phyloP scores from a whole-genome alignment of 2,329 filamentous ascomycete genomes.

The Paramyrothecium sp. region DNA sequence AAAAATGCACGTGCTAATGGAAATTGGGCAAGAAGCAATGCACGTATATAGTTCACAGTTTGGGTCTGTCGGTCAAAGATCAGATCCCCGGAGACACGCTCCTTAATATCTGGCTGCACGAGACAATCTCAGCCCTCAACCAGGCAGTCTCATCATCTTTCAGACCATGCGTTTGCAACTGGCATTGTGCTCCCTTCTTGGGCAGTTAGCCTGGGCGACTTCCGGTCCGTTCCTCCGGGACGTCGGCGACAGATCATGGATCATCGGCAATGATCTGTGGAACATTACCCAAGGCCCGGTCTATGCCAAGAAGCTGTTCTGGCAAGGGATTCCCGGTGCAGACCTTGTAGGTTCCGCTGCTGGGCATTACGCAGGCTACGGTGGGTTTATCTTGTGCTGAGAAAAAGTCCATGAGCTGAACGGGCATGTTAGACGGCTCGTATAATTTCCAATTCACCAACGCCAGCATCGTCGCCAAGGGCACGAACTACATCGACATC shows the following conservation, averaged over 20 bases:
- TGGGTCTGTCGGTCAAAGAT: too few species aligned
- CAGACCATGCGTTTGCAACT: neutral
- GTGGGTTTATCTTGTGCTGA: neutral
- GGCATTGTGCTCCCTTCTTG: neutral
- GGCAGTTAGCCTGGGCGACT: neutral
- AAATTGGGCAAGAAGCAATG: too few species aligned
- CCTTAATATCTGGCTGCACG: neutral
- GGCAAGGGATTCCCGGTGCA: conserved; percentile 8
- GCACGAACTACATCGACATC: conserved; percentile 6
- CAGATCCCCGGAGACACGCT: neutral
- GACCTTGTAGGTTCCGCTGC: conserved; percentile 8
- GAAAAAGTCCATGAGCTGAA: neutral
- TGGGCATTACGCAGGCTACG: conserved; percentile 11
- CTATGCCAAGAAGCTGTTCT: conserved; percentile 10
- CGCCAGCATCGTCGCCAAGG: conserved; percentile 5
- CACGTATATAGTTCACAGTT: too few species aligned
- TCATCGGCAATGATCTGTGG: conserved; percentile 11
- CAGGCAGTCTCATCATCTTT: neutral
- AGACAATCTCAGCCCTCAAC: neutral
- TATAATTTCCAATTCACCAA: conserved; percentile 7
- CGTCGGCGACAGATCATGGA: conserved; percentile 7
- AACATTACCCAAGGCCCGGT: conserved; percentile 10
- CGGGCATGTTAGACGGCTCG: conserved; percentile 4
- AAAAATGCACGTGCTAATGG: too few species aligned
- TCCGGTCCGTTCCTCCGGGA: conserved; percentile 5